A percentile compares a stretch with the other conserved stretches of the same genome.
These are phyloP conservation scores for Pulveroboletus sp. DNA, from an alignment of 768 basidiomycete species.

Conservation along the genomic window DNA sequence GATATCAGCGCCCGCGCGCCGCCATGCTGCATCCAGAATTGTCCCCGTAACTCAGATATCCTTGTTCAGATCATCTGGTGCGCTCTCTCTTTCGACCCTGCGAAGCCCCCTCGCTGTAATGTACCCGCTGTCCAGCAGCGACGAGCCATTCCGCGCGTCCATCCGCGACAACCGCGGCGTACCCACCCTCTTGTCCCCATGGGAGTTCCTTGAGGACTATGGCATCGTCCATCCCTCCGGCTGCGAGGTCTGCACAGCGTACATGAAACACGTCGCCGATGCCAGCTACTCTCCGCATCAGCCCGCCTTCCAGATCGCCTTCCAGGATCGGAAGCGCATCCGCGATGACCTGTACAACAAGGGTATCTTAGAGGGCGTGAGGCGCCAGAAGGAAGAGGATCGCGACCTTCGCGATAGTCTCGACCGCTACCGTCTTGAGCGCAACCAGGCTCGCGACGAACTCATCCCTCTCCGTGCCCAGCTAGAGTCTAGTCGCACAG, in stretches of 20 bases:
- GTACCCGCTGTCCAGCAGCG: constrained; percentile 32
- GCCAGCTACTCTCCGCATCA: constrained; percentile 36
- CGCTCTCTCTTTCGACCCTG: constrained; percentile 12
- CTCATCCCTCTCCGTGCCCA: constrained; percentile 31
- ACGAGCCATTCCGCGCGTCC: constrained; percentile 29
- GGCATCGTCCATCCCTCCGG: constrained; percentile 40
- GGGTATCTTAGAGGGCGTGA: constrained; percentile 38
- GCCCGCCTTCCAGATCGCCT: constrained; percentile 39
- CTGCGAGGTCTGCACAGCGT: constrained; percentile 36
- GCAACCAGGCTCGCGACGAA: constrained; percentile 34
- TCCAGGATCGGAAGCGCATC: constrained; percentile 37
- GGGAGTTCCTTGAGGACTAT: constrained; percentile 39
- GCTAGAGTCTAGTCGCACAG: constrained; percentile 31
- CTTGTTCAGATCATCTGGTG: constrained; percentile 17
- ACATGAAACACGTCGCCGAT: constrained; percentile 40
- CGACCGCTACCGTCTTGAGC: constrained; percentile 35
- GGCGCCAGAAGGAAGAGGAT: constrained; percentile 39
- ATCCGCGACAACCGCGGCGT: constrained; percentile 31
- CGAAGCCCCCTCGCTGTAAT: constrained; percentile 14
- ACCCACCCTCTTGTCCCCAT: constrained; percentile 34
- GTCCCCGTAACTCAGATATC: constrained; percentile 18
- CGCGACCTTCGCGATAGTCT: constrained; percentile 31
- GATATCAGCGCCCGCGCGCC: constrained; percentile 26
- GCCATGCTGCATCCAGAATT: constrained; percentile 6
- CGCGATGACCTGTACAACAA: constrained; percentile 39